Base-by-base conservation (phyloP, 2,329 filamentous ascomycete species). In the Trichoderma sp. region DNA sequence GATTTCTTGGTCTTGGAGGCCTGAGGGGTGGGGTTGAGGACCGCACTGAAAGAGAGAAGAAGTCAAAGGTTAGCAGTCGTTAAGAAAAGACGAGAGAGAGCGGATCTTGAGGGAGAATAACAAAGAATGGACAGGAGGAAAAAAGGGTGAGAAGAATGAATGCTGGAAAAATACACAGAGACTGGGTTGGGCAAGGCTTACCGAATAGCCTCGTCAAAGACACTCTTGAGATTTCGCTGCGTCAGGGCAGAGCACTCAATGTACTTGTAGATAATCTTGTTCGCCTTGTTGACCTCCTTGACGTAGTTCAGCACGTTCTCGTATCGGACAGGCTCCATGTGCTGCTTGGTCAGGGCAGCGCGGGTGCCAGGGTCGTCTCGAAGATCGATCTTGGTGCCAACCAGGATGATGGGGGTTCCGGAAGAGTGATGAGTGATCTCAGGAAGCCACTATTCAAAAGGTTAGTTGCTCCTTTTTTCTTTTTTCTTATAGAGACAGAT, bases 161-260 rank as follows among this genome's bases (percentile, higher is more conserved):
- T 7, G 1, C 37, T 5, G 1, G 7, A 40, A 40, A 40, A 16
- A 19, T 3, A 19, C 16, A 43, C 19, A 43, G 19, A 19, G 3
- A 21, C 1, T 14, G 19, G n/a, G 7, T 31, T 53, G 27, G 24
- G 53, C 19, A 27, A 37, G 29, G 83, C 91, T 75, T 84, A 98
- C 96, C 96, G 91, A 79, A 99, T 99, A 40, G 96, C 96, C 83
- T 97, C 95, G 78, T 99, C 96, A 79, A 99, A 99, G 60, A 99
- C 96, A 77, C 93, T 97, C 90, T 99, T 99, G 75, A 99, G 83
- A 81, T 97, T 97, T 77, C 95, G 87, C 85, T 98, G 96, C 47
- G 96, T 99, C 74, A 99, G 85, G 59, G 96, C 96, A 64, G 96
- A 98, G 84, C 96, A 99, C 83, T 99, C 96, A 53, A 98, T 87